phyloP scores from a whole-genome alignment of 805 yeast species.

The Vanderwaltozyma yarrowii region DNA sequence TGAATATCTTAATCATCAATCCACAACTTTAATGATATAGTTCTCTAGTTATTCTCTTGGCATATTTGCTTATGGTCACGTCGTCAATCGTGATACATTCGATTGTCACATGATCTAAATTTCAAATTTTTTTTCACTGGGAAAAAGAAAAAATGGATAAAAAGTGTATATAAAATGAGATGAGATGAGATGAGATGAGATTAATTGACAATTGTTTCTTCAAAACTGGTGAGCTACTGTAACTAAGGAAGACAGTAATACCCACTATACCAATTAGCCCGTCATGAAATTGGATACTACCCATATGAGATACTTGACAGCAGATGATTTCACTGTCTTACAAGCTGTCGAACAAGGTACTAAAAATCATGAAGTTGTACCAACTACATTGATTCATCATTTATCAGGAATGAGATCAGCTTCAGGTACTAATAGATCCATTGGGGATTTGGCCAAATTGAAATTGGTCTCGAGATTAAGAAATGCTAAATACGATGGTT shows the following conservation, averaged over 20 bases:
- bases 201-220: not conserved
- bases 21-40: too few relatives aligned
- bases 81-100: not conserved
- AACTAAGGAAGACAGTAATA: too few relatives aligned
- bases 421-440: slow-evolving; percentile 67
- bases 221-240: too few relatives aligned
- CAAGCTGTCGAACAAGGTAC: slow-evolving; percentile 88
- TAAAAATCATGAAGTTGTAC: slow-evolving; percentile 88
- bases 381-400: slow-evolving; percentile 72
- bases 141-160: too few relatives aligned
- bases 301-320: slow-evolving; percentile 85
- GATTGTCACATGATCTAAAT: too few relatives aligned
- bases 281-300: slow-evolving; percentile 85
- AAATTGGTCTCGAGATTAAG: slow-evolving; percentile 67
- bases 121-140: too few relatives aligned
- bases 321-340: slow-evolving; percentile 83
- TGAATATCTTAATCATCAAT: slow-evolving; percentile 7
- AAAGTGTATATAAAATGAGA: slow-evolving; percentile 3
- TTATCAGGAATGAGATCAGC: slow-evolving; percentile 67
- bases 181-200: slow-evolving; percentile 8
- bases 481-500: slow-evolving; percentile 94
- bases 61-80: not conserved
- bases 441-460: slow-evolving; percentile 79
- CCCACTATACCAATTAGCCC: not conserved
- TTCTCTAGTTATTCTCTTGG: not conserved